Evolutionary conservation across 108 stramenopile species (phyloP).

Genomic region (Cyclotella atomus): DNA sequence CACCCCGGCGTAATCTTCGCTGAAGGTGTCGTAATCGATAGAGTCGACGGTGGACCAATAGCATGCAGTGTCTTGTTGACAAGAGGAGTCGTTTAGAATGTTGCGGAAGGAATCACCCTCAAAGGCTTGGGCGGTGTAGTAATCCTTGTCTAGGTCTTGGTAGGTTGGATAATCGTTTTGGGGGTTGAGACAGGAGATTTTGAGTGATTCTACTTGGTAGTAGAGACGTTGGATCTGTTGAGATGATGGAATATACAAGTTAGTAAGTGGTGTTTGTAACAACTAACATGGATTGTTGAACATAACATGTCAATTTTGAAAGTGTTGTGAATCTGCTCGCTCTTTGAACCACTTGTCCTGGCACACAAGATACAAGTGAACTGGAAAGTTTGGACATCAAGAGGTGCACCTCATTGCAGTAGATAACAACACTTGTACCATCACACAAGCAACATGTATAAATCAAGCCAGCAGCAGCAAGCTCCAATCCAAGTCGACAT

Average conservation of each 20-base stretch:
- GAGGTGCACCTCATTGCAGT: no score
- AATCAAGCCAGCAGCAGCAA: no score
- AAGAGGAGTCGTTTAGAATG: conserved; percentile 6
- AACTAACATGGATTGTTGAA: neutral
- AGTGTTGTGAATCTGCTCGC: no score
- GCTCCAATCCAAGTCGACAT: no score
- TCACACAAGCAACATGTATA: no score
- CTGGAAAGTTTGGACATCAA: no score
- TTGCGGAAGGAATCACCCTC: neutral
- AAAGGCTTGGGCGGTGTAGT: conserved; percentile 18
- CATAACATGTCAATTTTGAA: neutral
- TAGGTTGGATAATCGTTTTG: conserved; percentile 15
- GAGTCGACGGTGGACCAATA: neutral
- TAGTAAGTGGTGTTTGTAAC: neutral
- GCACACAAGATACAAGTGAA: no score
- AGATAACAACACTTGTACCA: no score
- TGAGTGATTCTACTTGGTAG: conserved; percentile 21
- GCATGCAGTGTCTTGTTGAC: neutral
- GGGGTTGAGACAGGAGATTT: conserved; percentile 15
- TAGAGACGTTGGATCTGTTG: conserved; percentile 29
- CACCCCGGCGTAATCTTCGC: conserved; percentile 11
- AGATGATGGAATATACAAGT: no score
- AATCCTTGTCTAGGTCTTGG: conserved; percentile 25
- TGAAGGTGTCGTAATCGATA: conserved; percentile 15
- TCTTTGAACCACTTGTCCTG: no score